Percentiles rank a stretch among this genome's conserved stretches.
phyloP scores from a whole-genome alignment of 2,329 filamentous ascomycete species.

The Alternaria incomplexa region DNA sequence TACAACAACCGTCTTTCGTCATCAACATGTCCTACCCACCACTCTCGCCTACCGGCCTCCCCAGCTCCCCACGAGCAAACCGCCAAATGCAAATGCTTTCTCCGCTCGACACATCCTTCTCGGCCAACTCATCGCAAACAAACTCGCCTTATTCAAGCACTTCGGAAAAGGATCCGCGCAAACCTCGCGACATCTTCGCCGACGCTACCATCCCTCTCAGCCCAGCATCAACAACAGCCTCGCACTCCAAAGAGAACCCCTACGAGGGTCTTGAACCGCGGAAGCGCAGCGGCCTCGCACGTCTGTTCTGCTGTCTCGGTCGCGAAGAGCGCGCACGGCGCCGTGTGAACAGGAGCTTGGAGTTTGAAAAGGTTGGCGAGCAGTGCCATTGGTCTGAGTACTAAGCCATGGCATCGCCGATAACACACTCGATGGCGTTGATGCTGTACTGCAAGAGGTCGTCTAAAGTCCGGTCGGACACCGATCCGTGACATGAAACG shows the following conservation, averaged over 20 bases:
- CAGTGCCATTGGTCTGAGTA: slow-evolving; percentile 42
- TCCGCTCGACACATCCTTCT: slow-evolving; percentile 31
- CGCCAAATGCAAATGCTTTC: slow-evolving; percentile 25
- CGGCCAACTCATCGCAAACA: slow-evolving; percentile 7
- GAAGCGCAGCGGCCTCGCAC: slow-evolving; percentile 36
- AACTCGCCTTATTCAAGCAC: slow-evolving; percentile 22
- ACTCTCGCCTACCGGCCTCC: slow-evolving; percentile 28
- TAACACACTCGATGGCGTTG: background rate
- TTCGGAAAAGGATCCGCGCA: slow-evolving; percentile 22
- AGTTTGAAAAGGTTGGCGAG: slow-evolving; percentile 42
- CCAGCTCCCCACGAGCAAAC: slow-evolving; percentile 29
- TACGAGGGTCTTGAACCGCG: slow-evolving; percentile 37
- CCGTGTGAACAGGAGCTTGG: slow-evolving; percentile 20
- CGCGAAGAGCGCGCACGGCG: slow-evolving; percentile 38
- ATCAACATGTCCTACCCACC: slow-evolving; percentile 24
- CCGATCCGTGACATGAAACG: slow-evolving; percentile 4
- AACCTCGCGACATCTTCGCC: slow-evolving; percentile 36
- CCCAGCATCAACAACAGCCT: slow-evolving; percentile 27
- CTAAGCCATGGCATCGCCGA: slow-evolving; percentile 1
- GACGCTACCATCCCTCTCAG: slow-evolving; percentile 45
- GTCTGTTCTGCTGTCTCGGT: slow-evolving; percentile 45
- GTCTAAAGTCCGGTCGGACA: background rate
- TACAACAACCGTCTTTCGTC: background rate
- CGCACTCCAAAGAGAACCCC: slow-evolving; percentile 17
- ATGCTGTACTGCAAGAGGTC: background rate